phyloP scores from a whole-genome alignment of 441 rosid genomes.

The Aleurites moluccanus region DNA sequence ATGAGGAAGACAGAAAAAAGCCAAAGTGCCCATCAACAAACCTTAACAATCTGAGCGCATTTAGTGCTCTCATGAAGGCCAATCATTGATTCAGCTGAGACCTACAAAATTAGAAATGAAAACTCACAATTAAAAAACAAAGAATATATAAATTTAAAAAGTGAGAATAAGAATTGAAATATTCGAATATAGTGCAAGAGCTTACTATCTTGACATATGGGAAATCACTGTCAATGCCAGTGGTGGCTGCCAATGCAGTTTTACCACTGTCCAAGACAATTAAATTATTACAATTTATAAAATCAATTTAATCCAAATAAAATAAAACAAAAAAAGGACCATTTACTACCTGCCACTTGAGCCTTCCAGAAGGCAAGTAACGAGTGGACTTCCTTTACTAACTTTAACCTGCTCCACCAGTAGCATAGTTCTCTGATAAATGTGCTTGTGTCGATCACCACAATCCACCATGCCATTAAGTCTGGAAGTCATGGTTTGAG shows the following conservation, averaged over 20 bases:
- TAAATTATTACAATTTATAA: slow-evolving; percentile 8
- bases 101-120: slow-evolving; percentile 38
- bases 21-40: slow-evolving; percentile 31
- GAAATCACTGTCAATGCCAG: slow-evolving; percentile 91
- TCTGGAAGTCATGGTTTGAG: slow-evolving; percentile 36
- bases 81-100: slow-evolving; percentile 95
- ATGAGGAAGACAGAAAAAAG: background rate
- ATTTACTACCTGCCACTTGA: slow-evolving; percentile 75
- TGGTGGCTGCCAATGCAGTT: slow-evolving; percentile 93
- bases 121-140: background rate
- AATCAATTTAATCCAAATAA: background rate
- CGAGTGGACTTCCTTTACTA: slow-evolving; percentile 92
- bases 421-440: slow-evolving; percentile 84
- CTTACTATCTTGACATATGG: slow-evolving; percentile 98
- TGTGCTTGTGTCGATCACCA: slow-evolving; percentile 74
- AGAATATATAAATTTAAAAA: background rate
- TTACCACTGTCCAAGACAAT: slow-evolving; percentile 68
- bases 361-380: slow-evolving; percentile 95
- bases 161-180: background rate
- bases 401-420: slow-evolving; percentile 96
- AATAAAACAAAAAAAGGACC: background rate
- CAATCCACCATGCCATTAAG: slow-evolving; percentile 91
- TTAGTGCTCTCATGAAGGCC: slow-evolving; percentile 97
- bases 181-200: slow-evolving; percentile 7
- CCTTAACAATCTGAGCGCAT: slow-evolving; percentile 94